phyloP scores from a whole-genome alignment of 257 asterid genomes.

The Solanum verrucosum region DNA sequence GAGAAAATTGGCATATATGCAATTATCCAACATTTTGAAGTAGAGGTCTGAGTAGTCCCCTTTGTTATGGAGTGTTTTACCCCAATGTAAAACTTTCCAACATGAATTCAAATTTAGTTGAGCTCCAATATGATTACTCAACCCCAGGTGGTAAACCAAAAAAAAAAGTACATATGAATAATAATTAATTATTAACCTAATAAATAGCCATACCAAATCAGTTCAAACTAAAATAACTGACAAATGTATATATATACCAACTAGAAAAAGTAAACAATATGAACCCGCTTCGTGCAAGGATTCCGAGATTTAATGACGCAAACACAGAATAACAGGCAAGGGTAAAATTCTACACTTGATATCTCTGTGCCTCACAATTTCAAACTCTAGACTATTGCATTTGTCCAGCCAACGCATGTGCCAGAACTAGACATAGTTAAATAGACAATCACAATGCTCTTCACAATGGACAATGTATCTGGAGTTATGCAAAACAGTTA shows the following conservation, averaged over 20 bases:
- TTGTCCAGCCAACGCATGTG: neutral
- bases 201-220: neutral
- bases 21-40: no score
- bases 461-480: neutral
- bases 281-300: neutral
- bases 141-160: no score
- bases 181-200: neutral
- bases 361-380: neutral
- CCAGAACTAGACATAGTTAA: neutral
- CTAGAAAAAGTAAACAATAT: neutral
- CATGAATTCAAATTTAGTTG: neutral
- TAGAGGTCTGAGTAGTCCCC: no score
- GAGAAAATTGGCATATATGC: no score
- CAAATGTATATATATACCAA: neutral
- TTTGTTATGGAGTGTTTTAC: no score
- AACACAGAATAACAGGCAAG: neutral
- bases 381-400: neutral
- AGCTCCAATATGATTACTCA: accelerated
- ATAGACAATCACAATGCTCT: neutral
- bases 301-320: neutral
- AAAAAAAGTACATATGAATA: no score
- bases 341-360: neutral
- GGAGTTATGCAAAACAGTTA: neutral
- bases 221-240: neutral
- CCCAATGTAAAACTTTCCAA: neutral